These are phyloP conservation scores for Phytophthora sojae DNA, from an alignment of 352 stramenopile genomes.

Conservation along the genomic window DNA sequence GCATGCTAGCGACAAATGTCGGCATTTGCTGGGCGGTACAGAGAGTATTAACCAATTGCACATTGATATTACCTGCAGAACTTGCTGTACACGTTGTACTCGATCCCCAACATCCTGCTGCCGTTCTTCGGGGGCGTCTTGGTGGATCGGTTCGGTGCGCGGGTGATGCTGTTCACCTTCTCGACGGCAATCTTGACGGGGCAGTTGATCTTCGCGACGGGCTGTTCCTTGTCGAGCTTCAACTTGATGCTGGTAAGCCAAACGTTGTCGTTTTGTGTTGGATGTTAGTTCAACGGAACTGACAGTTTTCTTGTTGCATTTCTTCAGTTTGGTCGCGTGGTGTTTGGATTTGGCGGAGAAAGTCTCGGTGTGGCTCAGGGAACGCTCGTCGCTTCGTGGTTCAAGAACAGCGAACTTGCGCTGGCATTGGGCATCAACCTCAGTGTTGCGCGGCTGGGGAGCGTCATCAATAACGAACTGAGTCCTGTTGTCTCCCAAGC, in stretches of 20 bases:
- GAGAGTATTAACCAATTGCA: not conserved
- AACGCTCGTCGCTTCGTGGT: constrained; percentile 93
- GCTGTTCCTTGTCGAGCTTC: constrained; percentile 80
- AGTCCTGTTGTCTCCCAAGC: constrained; percentile 81
- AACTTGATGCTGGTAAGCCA: constrained; percentile 74
- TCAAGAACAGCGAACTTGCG: constrained; percentile 93
- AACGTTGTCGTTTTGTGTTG: not conserved
- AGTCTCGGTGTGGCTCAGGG: constrained; percentile 91
- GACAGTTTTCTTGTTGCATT: constrained; percentile 4
- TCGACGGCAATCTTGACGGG: constrained; percentile 82
- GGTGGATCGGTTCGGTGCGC: constrained; percentile 89
- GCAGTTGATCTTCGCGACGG: constrained; percentile 90
- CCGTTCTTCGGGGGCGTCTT: constrained; percentile 94
- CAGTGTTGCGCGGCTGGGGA: constrained; percentile 90
- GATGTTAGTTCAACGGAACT: not conserved
- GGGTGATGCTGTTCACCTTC: constrained; percentile 89
- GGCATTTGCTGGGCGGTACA: not conserved
- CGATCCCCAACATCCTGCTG: constrained; percentile 92
- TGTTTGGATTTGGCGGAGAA: constrained; percentile 94
- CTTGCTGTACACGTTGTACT: constrained; percentile 95
- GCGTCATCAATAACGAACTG: constrained; percentile 93
- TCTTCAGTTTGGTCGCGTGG: constrained; percentile 79
- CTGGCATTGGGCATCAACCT: constrained; percentile 93
- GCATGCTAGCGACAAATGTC: not conserved
- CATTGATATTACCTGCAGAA: constrained; percentile 60